Evolutionary conservation across 352 stramenopile species (phyloP).

Genomic region (Phytophthora litchii): DNA sequence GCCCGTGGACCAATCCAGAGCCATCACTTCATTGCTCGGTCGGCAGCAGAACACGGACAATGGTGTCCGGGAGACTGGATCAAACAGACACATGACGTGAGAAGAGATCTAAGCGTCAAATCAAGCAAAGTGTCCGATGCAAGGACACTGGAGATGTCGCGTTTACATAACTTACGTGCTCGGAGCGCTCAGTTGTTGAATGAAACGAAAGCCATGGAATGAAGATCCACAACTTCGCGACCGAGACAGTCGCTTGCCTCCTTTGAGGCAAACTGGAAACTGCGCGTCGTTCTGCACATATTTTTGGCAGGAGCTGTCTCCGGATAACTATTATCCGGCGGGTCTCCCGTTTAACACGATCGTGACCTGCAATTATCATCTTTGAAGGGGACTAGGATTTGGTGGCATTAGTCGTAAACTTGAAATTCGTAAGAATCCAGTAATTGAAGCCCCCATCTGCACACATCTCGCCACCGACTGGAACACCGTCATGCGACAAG

Average conservation of each 20-base stretch:
- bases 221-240: not conserved
- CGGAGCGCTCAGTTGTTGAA: not conserved
- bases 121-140: too few species aligned
- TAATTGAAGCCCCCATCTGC: not conserved
- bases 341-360: slow-evolving; percentile 29
- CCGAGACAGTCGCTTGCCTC: slow-evolving; percentile 15
- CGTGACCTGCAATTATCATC: slow-evolving; percentile 5
- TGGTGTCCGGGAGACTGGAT: not conserved
- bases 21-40: not conserved
- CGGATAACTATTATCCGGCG: slow-evolving; percentile 30
- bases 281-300: slow-evolving; percentile 41
- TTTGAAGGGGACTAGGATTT: not conserved
- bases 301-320: slow-evolving; percentile 37
- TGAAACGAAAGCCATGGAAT: not conserved
- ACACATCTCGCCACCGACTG: not conserved
- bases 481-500: slow-evolving; percentile 23
- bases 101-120: slow-evolving; percentile 4
- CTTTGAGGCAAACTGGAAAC: slow-evolving; percentile 38
- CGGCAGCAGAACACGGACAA: slow-evolving; percentile 1
- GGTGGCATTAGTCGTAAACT: slow-evolving; percentile 1
- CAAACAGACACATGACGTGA: slow-evolving; percentile 4
- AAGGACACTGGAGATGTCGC: too few species aligned
- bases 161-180: slow-evolving; percentile 5
- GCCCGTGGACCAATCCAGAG: not conserved
- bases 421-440: not conserved